Base-by-base conservation (phyloP, 73 alveolate species). In the Symbiodinium pilosum region DNA sequence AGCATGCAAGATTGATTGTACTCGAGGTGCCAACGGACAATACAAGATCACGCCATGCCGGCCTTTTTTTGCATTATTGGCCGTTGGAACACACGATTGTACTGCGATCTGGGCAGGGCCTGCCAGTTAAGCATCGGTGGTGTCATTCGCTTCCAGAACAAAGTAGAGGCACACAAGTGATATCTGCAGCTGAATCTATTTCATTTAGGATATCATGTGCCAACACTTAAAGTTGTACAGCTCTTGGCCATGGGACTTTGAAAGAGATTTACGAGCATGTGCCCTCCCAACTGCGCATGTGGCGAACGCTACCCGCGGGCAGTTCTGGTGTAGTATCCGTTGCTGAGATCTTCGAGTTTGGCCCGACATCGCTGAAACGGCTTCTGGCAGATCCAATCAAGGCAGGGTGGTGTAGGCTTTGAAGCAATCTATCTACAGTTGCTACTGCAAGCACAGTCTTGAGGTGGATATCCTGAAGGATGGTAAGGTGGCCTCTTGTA, bases 331-430 rank as follows among this genome's bases (percentile, higher is more conserved):
- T 14, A 47, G 59, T 14, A 26, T 21, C 88, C 39, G n/a, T 83
- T n/a, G 89, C 97, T n/a, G n/a, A 91, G 97, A 91, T 69, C 97
- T 91, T 91, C 81, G 97, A 91, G 43, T 91, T 91, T 26, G 81
- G 89, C 12, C 97, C 97, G 38, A 30, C 81, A 83, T 34, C 97
- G 16, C 40, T 69, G 56, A 40, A 71, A 18, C 75, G 81, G 52
- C 84, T 91, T 38, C 75, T 91, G 24, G 20, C 81, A 20, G 97
- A 91, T 85, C 87, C 51, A 18, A 91, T 91, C 40, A 51, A 91
- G 97, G 97, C 97, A 18, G 28, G 77, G 26, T 54, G 20, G 32
- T 54, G 34, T 21, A 54, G 71, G 16, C 71, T 54, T 54, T 21
- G 0, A n/a, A n/a, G n/a, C n/a, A n/a, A n/a, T n/a, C n/a, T n/a